Percentiles rank a stretch among this genome's conserved stretches.
Evolutionary conservation across 345 rosid species (phyloP).

Genomic region (Boechera stricta): DNA sequence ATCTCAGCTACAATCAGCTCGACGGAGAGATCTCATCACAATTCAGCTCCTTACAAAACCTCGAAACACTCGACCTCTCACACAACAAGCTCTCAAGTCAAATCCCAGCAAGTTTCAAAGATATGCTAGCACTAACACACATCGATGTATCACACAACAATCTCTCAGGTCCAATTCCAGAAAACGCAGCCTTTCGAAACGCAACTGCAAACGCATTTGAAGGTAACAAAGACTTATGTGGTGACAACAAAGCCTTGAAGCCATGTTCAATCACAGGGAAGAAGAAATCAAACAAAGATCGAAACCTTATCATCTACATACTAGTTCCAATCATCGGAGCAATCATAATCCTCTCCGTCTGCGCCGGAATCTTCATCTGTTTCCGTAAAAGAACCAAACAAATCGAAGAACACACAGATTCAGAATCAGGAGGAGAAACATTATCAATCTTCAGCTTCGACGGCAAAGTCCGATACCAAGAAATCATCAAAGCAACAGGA

Average conservation of each 20-base stretch:
- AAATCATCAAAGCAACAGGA: slow-evolving; percentile 50
- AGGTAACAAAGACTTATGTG: slow-evolving; percentile 52
- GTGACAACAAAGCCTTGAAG: slow-evolving; percentile 36
- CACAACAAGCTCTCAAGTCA: slow-evolving; percentile 49
- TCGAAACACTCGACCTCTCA: slow-evolving; percentile 47
- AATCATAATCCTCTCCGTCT: slow-evolving; percentile 31
- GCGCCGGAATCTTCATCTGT: slow-evolving; percentile 40
- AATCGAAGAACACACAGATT: slow-evolving; percentile 25
- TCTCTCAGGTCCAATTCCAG: slow-evolving; percentile 51
- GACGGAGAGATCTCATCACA: slow-evolving; percentile 43
- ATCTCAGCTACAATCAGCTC: slow-evolving; percentile 52
- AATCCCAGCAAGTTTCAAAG: slow-evolving; percentile 41
- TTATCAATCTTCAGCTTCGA: slow-evolving; percentile 50
- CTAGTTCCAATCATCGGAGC: slow-evolving; percentile 41
- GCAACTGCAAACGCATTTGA: slow-evolving; percentile 42
- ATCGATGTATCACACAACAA: slow-evolving; percentile 50
- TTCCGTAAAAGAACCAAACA: slow-evolving; percentile 37
- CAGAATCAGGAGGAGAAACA: slow-evolving; percentile 32
- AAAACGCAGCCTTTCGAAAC: slow-evolving; percentile 39
- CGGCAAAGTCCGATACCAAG: slow-evolving; percentile 43
- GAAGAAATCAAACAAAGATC: slow-evolving; percentile 38
- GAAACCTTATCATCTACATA: slow-evolving; percentile 35
- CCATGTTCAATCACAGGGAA: slow-evolving; percentile 30
- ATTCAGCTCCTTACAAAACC: slow-evolving; percentile 36
- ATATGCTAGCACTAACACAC: slow-evolving; percentile 28